Evolutionary conservation across 805 yeast genomes (phyloP), one percentile per base, ranked within the genome.

Genomic region (Cyberlindnera euphorbiae): DNA sequence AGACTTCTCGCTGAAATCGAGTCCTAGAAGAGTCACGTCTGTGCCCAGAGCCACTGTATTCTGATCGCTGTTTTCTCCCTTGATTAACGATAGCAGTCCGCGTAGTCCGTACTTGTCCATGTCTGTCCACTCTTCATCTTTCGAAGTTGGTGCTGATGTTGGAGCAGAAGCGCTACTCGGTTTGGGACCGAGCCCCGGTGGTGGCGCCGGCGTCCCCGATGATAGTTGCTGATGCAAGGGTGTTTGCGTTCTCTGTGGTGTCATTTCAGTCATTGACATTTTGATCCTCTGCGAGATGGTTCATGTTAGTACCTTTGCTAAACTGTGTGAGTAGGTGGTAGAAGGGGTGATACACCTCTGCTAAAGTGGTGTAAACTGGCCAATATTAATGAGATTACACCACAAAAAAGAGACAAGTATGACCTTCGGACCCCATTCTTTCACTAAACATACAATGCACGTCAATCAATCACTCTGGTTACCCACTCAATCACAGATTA

Each of bases 41-140:
- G 79, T 77, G 8, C 95, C 95, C 38, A 82, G 66, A 6, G 89
- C 82, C 33, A 82, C 75, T 15, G 76, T 69, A 9, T 77, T 73
- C 41, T 76, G 72, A 40, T 82, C 90, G 24, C 59, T 68, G 41
- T 73, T 71, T 35, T 79, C 85, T 72, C 75, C 73, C 37, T 71
- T 71, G 32, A 82, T 66, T 14, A 84, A 64, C 13, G 78, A 67
- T 12, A 73, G 47, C 26, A 86, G 60, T 0, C 88, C 89, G 38
- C 71, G 69, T 37, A 87, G 58, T 1, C 95, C 95, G 56, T 68
- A 86, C 50, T 65, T 71, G 38, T 74, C 81, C 62, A 76, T 67
- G 19, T 75, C 82, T 5, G 56, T 52, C 31, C 50, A 33, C 15
- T 50, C 49, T 12, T 33, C 38, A n/a, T n/a, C n/a, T n/a, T 21